A percentile compares a stretch with the other conserved stretches of the same genome.
phyloP scores from a whole-genome alignment of 352 stramenopile species.

The Phytophthora europaea region DNA sequence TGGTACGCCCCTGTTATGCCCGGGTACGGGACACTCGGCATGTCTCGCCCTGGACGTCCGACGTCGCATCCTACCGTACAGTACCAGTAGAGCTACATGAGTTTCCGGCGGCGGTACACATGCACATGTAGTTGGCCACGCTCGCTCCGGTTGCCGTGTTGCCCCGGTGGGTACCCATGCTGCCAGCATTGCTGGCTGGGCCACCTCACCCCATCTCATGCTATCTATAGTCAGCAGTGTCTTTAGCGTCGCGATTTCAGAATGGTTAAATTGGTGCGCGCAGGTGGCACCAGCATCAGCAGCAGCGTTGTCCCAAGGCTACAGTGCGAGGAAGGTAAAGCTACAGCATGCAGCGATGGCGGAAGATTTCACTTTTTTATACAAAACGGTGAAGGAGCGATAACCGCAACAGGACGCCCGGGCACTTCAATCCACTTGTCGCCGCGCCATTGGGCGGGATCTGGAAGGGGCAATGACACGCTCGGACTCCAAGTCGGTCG shows the following conservation, averaged over 20 bases:
- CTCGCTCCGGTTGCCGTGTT: neutral
- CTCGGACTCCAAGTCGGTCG: neutral
- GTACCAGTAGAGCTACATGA: neutral
- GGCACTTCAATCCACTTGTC: slow-evolving; percentile 37
- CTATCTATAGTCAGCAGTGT: slow-evolving; percentile 2
- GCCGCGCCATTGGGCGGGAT: slow-evolving; percentile 24
- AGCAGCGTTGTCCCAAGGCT: slow-evolving; percentile 3
- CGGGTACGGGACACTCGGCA: no score
- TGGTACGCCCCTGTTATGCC: no score
- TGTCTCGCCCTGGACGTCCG: slow-evolving; percentile 10
- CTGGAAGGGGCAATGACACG: slow-evolving; percentile 24
- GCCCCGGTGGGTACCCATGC: neutral
- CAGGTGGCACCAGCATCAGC: neutral
- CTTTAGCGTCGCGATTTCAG: slow-evolving; percentile 10
- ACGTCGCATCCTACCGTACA: slow-evolving; percentile 10
- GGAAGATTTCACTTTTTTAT: no score
- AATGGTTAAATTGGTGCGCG: neutral
- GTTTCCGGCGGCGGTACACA: neutral
- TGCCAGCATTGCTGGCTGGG: neutral
- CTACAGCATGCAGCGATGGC: neutral
- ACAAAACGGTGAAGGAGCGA: no score
- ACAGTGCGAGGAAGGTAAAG: neutral
- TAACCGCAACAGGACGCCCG: slow-evolving; percentile 19
- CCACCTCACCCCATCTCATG: slow-evolving; percentile 19
- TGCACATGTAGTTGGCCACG: neutral